Evolutionary conservation across 306 rosid species (phyloP).

Genomic region (Senna siamea): DNA sequence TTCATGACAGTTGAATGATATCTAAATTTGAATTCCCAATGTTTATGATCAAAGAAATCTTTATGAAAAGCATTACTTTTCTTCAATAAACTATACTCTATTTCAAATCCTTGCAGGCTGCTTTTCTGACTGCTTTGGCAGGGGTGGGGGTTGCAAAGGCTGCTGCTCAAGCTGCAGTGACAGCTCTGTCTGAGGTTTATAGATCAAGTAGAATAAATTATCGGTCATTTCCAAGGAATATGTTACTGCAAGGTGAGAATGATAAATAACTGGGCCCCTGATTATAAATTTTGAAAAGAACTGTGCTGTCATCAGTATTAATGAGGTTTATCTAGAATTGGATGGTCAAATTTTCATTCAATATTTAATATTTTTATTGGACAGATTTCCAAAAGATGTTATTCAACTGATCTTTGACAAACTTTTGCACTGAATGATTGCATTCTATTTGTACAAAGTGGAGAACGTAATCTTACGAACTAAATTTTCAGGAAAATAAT

Average conservation of each 20-base stretch:
- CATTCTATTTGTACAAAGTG: conserved; percentile 7
- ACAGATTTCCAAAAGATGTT: conserved; percentile 22
- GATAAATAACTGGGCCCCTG: neutral
- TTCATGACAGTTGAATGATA: conserved; percentile 4
- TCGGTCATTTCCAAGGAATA: conserved; percentile 41
- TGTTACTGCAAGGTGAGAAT: conserved; percentile 54
- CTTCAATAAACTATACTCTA: conserved; percentile 7
- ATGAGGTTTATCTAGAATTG: conserved; percentile 26
- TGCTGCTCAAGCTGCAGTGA: conserved; percentile 84
- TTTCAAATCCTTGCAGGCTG: conserved; percentile 62
- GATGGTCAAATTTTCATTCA: conserved; percentile 6
- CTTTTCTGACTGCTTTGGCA: conserved; percentile 85
- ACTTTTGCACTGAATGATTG: conserved; percentile 4
- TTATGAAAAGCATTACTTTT: neutral
- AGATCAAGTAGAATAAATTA: conserved; percentile 47
- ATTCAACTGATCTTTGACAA: neutral
- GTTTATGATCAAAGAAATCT: conserved; percentile 9
- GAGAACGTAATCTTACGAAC: conserved; percentile 8
- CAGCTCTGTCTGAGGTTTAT: conserved; percentile 57
- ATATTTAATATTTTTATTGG: conserved; percentile 4
- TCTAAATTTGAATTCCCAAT: conserved; percentile 3
- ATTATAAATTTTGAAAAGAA: conserved; percentile 23
- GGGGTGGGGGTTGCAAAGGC: conserved; percentile 75
- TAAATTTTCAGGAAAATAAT: conserved; percentile 27
- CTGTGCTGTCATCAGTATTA: conserved; percentile 12